These are phyloP conservation scores for Aspergillus ostianus DNA, from an alignment of 495 filamentous ascomycete species.

Conservation along the genomic window DNA sequence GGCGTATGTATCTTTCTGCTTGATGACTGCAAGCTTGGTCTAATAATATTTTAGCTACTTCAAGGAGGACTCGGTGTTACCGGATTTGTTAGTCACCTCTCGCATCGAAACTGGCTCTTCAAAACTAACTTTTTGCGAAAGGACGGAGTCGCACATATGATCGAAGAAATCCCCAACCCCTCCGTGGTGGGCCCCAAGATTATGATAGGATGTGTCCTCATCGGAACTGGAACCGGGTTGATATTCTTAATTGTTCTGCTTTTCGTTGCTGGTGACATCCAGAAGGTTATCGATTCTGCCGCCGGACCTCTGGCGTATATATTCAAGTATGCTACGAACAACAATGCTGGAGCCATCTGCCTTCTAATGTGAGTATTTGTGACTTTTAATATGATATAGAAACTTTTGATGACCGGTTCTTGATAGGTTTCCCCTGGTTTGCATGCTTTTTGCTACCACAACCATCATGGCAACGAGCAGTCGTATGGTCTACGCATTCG, in stretches of 20 bases:
- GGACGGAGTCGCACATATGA: slow-evolving; percentile 55
- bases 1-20: slow-evolving; percentile 37
- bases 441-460: slow-evolving; percentile 68
- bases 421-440: slow-evolving; percentile 64
- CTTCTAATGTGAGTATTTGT: slow-evolving; percentile 55
- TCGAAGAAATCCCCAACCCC: slow-evolving; percentile 69
- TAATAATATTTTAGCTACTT: slow-evolving; percentile 41
- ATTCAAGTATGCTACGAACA: slow-evolving; percentile 66
- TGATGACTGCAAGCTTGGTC: slow-evolving; percentile 4
- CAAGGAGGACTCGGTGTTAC: slow-evolving; percentile 62
- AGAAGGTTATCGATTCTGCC: slow-evolving; percentile 58
- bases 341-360: slow-evolving; percentile 62
- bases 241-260: slow-evolving; percentile 66
- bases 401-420: slow-evolving; percentile 9
- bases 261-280: slow-evolving; percentile 59
- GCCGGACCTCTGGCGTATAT: slow-evolving; percentile 69
- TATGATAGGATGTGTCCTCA: slow-evolving; percentile 69
- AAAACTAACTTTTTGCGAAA: slow-evolving; percentile 25
- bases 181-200: slow-evolving; percentile 64
- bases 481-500: slow-evolving; percentile 77
- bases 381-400: slow-evolving; percentile 6
- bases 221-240: slow-evolving; percentile 66
- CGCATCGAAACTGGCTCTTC: neutral
- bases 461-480: slow-evolving; percentile 75
- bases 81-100: slow-evolving; percentile 47